Conservation (phyloP, 768 basidiomycete genomes). For the Strobilomyces dryophilus region DNA sequence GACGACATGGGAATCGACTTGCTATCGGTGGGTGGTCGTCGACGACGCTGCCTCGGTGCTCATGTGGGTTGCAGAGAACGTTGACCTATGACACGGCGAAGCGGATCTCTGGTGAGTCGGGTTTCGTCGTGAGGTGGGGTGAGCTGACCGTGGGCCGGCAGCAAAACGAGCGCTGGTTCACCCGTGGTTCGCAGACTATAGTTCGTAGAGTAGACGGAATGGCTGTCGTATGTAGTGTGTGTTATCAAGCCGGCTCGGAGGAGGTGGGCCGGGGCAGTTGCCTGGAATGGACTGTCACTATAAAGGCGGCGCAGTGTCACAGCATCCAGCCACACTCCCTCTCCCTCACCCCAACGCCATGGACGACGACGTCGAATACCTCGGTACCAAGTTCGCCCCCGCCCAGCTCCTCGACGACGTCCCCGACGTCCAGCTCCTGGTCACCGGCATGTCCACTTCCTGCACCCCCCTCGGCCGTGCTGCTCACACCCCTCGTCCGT, state of each 20-base stretch:
- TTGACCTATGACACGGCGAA: constrained; percentile 87
- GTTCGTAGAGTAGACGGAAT: constrained; percentile 8
- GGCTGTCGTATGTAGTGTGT: not conserved
- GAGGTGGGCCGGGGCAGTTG: constrained; percentile 14
- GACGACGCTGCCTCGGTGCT: not conserved
- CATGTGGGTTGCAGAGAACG: constrained; percentile 42
- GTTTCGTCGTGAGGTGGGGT: not conserved
- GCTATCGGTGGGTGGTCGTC: constrained; percentile 49
- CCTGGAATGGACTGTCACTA: constrained; percentile 25
- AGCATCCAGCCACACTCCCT: constrained; percentile 18
- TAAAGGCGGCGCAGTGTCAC: constrained; percentile 33
- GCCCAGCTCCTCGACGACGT: constrained; percentile 24
- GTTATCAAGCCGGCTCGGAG: not conserved
- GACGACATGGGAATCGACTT: constrained; percentile 80
- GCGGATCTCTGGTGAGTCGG: constrained; percentile 78
- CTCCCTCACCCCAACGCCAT: constrained; percentile 23
- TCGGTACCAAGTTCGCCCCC: constrained; percentile 41
- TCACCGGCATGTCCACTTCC: constrained; percentile 40
- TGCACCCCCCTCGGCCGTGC: constrained; percentile 7
- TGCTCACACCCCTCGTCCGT: constrained; percentile 13
- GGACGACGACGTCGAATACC: constrained; percentile 62
- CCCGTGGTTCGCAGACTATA: constrained; percentile 51
- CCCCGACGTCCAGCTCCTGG: constrained; percentile 23
- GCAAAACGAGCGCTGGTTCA: constrained; percentile 57
- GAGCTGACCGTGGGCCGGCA: constrained; percentile 15